phyloP scores from a whole-genome alignment of 495 filamentous ascomycete genomes.

The Penicillium nucicola region DNA sequence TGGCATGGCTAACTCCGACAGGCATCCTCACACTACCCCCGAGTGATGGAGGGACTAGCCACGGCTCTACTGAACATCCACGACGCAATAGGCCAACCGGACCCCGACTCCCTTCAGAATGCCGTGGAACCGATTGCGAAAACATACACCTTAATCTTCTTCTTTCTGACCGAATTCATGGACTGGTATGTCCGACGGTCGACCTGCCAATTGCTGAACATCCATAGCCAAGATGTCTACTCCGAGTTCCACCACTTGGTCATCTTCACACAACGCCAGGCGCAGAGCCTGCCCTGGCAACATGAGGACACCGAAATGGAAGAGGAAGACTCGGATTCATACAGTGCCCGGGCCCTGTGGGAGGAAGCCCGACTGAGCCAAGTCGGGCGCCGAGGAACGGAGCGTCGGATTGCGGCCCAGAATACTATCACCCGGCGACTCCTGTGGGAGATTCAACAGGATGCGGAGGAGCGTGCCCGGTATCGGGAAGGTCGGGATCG shows the following conservation, averaged over 20 bases:
- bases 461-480: constrained; percentile 29
- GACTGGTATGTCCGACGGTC: constrained; percentile 44
- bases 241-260: constrained; percentile 42
- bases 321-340: constrained; percentile 23
- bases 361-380: constrained; percentile 38
- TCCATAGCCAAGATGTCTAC: constrained; percentile 45
- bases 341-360: constrained; percentile 27
- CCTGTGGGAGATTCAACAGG: constrained; percentile 43
- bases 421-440: constrained; percentile 39
- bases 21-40: constrained; percentile 46
- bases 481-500: constrained; percentile 24
- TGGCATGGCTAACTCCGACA: constrained; percentile 11
- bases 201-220: constrained; percentile 41
- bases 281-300: constrained; percentile 17
- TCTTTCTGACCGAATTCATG: constrained; percentile 48
- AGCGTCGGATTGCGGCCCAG: constrained; percentile 35
- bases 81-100: constrained; percentile 28
- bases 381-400: constrained; percentile 34
- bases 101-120: constrained; percentile 14
- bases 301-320: constrained; percentile 27
- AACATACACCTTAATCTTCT: constrained; percentile 44
- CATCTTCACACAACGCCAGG: constrained; percentile 30
- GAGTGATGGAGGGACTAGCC: constrained; percentile 42
- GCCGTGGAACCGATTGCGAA: constrained; percentile 32
- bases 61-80: constrained; percentile 42